Conservation (phyloP, 2,329 filamentous ascomycete species). For the Penicillium crustosum region DNA sequence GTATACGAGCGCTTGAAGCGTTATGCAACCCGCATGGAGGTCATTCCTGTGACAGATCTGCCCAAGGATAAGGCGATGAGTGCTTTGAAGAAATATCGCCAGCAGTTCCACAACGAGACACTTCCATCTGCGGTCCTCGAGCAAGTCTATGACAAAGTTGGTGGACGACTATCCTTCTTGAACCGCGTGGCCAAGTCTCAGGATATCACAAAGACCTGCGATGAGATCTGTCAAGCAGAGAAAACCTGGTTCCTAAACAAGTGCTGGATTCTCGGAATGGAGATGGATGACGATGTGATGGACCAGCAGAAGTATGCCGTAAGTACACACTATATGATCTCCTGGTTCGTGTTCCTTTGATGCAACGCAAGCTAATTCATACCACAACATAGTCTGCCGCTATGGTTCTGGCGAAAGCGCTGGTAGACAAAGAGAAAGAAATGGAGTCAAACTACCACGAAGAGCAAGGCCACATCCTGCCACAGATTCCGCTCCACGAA, state of each 20-base stretch:
- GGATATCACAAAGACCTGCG: slow-evolving; percentile 77
- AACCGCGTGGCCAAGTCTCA: slow-evolving; percentile 83
- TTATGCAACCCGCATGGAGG: slow-evolving; percentile 90
- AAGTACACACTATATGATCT: slow-evolving; percentile 40
- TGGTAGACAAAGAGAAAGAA: slow-evolving; percentile 77
- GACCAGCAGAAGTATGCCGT: slow-evolving; percentile 95
- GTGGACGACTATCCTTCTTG: slow-evolving; percentile 83
- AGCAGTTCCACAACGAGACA: slow-evolving; percentile 69
- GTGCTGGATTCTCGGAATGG: slow-evolving; percentile 71
- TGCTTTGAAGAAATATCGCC: slow-evolving; percentile 77
- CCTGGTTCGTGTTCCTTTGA: background rate
- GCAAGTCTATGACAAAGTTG: slow-evolving; percentile 80
- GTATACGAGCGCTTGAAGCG: slow-evolving; percentile 93
- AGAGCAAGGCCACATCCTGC: slow-evolving; percentile 70
- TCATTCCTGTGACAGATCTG: slow-evolving; percentile 81
- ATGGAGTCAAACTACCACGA: slow-evolving; percentile 64
- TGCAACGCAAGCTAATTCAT: slow-evolving; percentile 18
- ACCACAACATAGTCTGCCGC: slow-evolving; percentile 67
- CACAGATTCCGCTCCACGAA: slow-evolving; percentile 75
- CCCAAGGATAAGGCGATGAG: slow-evolving; percentile 73
- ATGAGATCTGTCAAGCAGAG: slow-evolving; percentile 68
- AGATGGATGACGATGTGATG: slow-evolving; percentile 97
- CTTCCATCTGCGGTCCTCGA: slow-evolving; percentile 59
- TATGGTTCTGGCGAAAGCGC: slow-evolving; percentile 86
- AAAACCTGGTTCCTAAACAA: slow-evolving; percentile 79